These are phyloP conservation scores for Pseudogymnoascus sp. DNA, from an alignment of 2,329 filamentous ascomycete species.

Conservation along the genomic window DNA sequence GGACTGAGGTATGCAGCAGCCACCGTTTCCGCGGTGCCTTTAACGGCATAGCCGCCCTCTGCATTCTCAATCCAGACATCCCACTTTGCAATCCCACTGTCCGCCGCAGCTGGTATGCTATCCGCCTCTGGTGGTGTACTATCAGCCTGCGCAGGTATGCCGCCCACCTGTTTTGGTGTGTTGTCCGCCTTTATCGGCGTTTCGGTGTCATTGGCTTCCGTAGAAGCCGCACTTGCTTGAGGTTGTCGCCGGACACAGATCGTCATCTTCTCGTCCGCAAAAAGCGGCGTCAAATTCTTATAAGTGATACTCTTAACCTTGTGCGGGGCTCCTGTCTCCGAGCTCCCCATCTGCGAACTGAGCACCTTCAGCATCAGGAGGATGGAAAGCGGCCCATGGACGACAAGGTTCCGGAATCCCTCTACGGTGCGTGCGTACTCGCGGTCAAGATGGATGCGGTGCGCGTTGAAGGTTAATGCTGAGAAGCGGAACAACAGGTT, in stretches of 20 bases:
- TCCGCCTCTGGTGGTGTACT: constrained; percentile 33
- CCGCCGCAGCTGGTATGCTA: constrained; percentile 26
- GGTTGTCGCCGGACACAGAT: constrained; percentile 51
- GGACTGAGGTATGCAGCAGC: not conserved
- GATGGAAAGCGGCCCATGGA: constrained; percentile 79
- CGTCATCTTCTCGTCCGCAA: constrained; percentile 59
- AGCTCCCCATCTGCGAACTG: constrained; percentile 33
- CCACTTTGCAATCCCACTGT: constrained; percentile 32
- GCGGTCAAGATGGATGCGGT: constrained; percentile 78
- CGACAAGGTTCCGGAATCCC: constrained; percentile 64
- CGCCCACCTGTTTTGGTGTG: constrained; percentile 31
- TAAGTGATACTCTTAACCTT: constrained; percentile 58
- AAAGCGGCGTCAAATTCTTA: constrained; percentile 72
- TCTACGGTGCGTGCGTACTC: constrained; percentile 62
- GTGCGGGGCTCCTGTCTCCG: constrained; percentile 22
- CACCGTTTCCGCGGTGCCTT: constrained; percentile 36
- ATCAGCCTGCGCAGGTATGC: constrained; percentile 30
- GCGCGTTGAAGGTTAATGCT: constrained; percentile 84
- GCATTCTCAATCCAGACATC: constrained; percentile 58
- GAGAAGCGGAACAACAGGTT: constrained; percentile 82
- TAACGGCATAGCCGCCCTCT: constrained; percentile 54
- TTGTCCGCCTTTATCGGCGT: constrained; percentile 31
- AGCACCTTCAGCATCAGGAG: constrained; percentile 67
- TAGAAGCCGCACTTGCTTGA: not conserved
- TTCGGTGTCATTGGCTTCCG: not conserved